These are phyloP conservation scores for Coemansia sp. DNA, from an alignment of 192 early-diverging fungal species.

Conservation along the genomic window DNA sequence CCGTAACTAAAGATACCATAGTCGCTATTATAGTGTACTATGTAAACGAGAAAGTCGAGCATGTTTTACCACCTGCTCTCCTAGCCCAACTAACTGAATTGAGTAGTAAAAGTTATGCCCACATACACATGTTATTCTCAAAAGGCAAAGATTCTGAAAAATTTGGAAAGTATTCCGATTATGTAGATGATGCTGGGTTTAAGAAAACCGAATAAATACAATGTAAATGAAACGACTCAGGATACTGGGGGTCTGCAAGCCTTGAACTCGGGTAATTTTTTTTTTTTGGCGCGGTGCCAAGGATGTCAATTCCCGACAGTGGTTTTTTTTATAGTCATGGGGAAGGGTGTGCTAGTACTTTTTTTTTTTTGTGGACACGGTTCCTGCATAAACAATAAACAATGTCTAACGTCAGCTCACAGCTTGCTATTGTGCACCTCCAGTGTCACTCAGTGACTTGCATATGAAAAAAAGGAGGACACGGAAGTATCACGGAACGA, in stretches of 20 bases:
- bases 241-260: too few relatives aligned
- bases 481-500: neutral
- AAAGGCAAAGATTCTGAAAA: too few relatives aligned
- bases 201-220: neutral
- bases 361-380: neutral
- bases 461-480: neutral
- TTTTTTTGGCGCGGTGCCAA: neutral
- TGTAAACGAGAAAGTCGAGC: neutral
- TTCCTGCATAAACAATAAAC: neutral
- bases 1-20: neutral
- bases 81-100: neutral
- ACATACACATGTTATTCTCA: neutral
- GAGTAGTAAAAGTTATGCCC: neutral
- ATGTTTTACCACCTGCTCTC: neutral
- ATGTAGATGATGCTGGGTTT: neutral
- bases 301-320: neutral
- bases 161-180: neutral
- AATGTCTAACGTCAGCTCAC: neutral
- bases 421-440: neutral
- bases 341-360: too few relatives aligned
- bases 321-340: too few relatives aligned
- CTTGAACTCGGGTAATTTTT: too few relatives aligned
- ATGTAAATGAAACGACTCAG: too few relatives aligned
- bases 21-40: neutral
- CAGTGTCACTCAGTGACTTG: neutral